Evolutionary conservation across 208 protist species (phyloP), one percentile per base, ranked within the genome.

Genomic region (Zelonia costaricensis): DNA sequence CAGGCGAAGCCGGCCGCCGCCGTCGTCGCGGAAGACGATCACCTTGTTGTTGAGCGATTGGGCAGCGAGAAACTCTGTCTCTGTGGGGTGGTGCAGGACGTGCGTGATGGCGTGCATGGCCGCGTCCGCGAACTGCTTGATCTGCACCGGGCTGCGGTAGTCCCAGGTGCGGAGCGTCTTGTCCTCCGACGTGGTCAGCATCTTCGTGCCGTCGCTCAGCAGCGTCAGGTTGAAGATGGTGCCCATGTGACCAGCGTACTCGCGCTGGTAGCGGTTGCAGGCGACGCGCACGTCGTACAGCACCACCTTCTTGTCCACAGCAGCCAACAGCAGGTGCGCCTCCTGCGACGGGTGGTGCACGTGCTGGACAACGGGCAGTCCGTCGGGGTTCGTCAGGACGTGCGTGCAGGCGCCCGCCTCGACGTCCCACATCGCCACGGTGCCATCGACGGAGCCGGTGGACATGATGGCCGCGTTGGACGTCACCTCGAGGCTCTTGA

Each of bases 91-190:
- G 30, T 87, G 57, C 9, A 82, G 73, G 6, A 92, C 82, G 66
- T 96, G 87, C 13, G 86, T 83, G 74, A 92, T 93, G 72, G 86
- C 84, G 71, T 99, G 96, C 87, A 98, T 97, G 20, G 74, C 63
- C 8, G 96, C 93, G 47, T 99, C 97, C 16, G 93, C 89, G 53
- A 99, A 97, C 64, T 98, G 88, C 73, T 98, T 98, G 56, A 99
- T 97, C 22, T 94, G 93, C 18, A 99, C 95, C 4, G 97, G 97
- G 35, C 98, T 93, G 47, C 94, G 88, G 58, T 90, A 98, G 47
- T 99, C 98, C 98, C 98, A 99, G 13, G 98, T 86, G 57, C 96
- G 90, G 33, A 99, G 67, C 36, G 91, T 95, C 69, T 98, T 98
- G 81, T 99, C 98, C 48, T 99, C 97, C 43, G 91, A 84, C 27